Evolutionary conservation across 495 filamentous ascomycete species (phyloP).

Genomic region (Chaetomium cochliodes): DNA sequence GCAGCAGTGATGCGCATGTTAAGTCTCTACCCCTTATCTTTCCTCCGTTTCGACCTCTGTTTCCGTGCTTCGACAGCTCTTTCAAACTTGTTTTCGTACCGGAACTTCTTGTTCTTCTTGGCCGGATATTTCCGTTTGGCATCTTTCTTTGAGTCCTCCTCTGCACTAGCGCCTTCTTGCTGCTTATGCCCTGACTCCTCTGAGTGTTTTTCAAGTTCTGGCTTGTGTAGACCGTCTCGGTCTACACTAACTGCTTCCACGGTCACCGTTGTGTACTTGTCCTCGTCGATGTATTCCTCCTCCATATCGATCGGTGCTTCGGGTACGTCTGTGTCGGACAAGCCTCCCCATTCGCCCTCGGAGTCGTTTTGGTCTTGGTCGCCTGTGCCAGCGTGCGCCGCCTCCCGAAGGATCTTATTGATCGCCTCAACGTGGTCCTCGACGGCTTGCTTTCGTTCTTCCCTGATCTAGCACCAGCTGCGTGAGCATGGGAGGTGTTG

Average conservation of each 20-base stretch:
- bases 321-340: conserved; percentile 45
- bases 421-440: conserved; percentile 75
- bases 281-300: conserved; percentile 95
- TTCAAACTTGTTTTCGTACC: conserved; percentile 81
- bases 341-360: conserved; percentile 62
- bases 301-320: conserved; percentile 65
- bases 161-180: conserved; percentile 34
- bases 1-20: not conserved
- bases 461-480: conserved; percentile 59
- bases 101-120: conserved; percentile 85
- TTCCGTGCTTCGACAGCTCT: conserved; percentile 66
- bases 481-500: not conserved
- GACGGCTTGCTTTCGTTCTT: conserved; percentile 74
- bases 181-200: conserved; percentile 46
- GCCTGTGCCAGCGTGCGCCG: conserved; percentile 48
- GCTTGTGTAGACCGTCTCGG: conserved; percentile 63
- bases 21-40: conserved; percentile 3
- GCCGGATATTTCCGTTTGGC: conserved; percentile 53
- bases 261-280: conserved; percentile 89
- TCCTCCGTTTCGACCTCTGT: conserved; percentile 60
- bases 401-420: conserved; percentile 59
- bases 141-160: conserved; percentile 34
- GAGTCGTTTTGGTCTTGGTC: conserved; percentile 38
- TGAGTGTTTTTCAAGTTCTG: conserved; percentile 42
- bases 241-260: conserved; percentile 86